phyloP scores from a whole-genome alignment of 192 early-diverging fungal genomes.

The Coemansia erecta region DNA sequence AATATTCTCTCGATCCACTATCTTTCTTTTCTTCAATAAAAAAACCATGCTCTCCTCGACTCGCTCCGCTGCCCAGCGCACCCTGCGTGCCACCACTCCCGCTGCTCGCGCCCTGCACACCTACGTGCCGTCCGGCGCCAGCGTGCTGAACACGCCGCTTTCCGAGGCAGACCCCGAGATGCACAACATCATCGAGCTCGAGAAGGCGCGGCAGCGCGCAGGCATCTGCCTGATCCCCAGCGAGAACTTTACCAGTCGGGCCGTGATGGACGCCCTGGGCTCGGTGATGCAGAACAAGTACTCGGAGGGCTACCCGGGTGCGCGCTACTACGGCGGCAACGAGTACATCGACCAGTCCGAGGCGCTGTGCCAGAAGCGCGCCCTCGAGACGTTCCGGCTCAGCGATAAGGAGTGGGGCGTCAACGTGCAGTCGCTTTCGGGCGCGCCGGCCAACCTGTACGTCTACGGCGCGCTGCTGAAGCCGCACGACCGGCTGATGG shows the following conservation, averaged over 20 bases:
- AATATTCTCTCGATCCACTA: not conserved
- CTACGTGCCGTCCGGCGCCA: conserved; percentile 19
- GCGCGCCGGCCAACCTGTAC: conserved; percentile 96
- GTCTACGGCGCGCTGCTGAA: conserved; percentile 94
- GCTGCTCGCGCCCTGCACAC: conserved; percentile 11
- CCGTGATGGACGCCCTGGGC: conserved; percentile 95
- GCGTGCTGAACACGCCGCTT: conserved; percentile 73
- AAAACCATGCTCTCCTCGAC: not conserved
- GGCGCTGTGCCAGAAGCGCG: conserved; percentile 88
- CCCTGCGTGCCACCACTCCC: not conserved
- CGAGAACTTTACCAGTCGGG: conserved; percentile 97
- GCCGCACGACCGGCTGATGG: conserved; percentile 98
- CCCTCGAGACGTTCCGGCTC: conserved; percentile 89
- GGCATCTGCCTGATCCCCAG: conserved; percentile 94
- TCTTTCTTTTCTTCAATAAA: not conserved
- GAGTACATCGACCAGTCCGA: conserved; percentile 97
- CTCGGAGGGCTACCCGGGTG: conserved; percentile 95
- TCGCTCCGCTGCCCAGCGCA: not conserved
- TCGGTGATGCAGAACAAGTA: conserved; percentile 99
- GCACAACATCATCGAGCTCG: conserved; percentile 89
- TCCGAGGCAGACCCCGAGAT: conserved; percentile 83
- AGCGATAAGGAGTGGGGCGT: conserved; percentile 90
- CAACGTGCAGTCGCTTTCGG: conserved; percentile 95
- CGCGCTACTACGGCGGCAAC: conserved; percentile 99
- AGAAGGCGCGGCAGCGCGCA: conserved; percentile 92